These are phyloP conservation scores for Pyrenopolyporus hunteri DNA, from an alignment of 495 filamentous ascomycete genomes.

Conservation along the genomic window DNA sequence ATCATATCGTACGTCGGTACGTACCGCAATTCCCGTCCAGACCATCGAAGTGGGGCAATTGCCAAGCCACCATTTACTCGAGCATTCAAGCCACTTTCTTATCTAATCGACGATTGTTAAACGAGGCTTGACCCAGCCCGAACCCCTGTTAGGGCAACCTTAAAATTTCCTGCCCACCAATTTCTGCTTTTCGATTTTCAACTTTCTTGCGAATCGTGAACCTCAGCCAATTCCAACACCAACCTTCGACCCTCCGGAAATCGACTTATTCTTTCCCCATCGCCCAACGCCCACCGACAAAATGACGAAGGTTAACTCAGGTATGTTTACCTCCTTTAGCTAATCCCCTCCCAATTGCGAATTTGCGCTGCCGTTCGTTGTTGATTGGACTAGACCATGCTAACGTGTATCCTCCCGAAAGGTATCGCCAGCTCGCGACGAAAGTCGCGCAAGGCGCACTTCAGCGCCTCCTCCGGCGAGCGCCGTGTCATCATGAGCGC, in stretches of 20 bases:
- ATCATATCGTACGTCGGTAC: constrained; percentile 18
- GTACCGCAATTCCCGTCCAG: neutral
- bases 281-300: constrained; percentile 46
- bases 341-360: neutral
- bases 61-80: constrained; percentile 4
- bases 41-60: neutral
- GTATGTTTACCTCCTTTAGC: constrained; percentile 42
- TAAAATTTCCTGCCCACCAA: constrained; percentile 34
- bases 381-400: constrained; percentile 28
- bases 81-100: constrained; percentile 18
- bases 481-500: constrained; percentile 95
- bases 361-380: neutral
- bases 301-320: constrained; percentile 65
- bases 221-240: constrained; percentile 3
- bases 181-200: constrained; percentile 8
- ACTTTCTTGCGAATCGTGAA: constrained; percentile 24
- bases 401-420: constrained; percentile 37
- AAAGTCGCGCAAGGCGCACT: constrained; percentile 98
- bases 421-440: constrained; percentile 83
- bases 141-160: constrained; percentile 31
- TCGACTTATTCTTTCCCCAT: constrained; percentile 8
- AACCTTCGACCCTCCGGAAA: constrained; percentile 6
- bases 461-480: constrained; percentile 86
- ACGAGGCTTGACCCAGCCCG: constrained; percentile 3
- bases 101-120: constrained; percentile 14